phyloP scores from a whole-genome alignment of 331 rosid genomes.

The Cucumis variabilis region DNA sequence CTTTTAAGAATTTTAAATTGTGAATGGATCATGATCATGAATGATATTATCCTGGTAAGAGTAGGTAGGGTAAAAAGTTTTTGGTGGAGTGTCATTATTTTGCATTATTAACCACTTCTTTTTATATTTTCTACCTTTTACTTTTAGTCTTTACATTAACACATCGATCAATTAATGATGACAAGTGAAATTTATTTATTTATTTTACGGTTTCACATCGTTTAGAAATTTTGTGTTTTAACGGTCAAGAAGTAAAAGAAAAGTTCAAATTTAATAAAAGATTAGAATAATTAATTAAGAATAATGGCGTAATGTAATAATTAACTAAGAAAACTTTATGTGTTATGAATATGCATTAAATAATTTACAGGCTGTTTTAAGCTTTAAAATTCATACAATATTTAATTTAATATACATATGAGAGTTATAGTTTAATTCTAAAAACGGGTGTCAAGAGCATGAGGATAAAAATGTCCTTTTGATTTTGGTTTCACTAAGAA shows the following conservation, averaged over 20 bases:
- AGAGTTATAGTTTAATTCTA: too few relatives aligned
- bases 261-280: too few relatives aligned
- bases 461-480: neutral
- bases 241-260: neutral
- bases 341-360: neutral
- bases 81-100: slow-evolving; percentile 12
- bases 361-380: neutral
- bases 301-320: too few relatives aligned
- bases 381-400: too few relatives aligned
- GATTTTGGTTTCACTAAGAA: neutral
- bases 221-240: too few relatives aligned
- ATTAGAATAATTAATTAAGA: too few relatives aligned
- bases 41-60: neutral
- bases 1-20: too few relatives aligned
- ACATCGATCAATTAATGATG: neutral
- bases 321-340: neutral
- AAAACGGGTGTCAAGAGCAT: too few relatives aligned
- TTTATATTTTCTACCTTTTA: neutral
- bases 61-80: slow-evolving; percentile 19
- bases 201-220: neutral
- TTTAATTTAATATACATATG: too few relatives aligned
- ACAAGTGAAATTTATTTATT: neutral
- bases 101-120: neutral
- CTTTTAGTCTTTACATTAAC: neutral
- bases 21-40: neutral